Conservation (phyloP, 1,139 yeast species). For the Blastobotrys aristatus region DNA sequence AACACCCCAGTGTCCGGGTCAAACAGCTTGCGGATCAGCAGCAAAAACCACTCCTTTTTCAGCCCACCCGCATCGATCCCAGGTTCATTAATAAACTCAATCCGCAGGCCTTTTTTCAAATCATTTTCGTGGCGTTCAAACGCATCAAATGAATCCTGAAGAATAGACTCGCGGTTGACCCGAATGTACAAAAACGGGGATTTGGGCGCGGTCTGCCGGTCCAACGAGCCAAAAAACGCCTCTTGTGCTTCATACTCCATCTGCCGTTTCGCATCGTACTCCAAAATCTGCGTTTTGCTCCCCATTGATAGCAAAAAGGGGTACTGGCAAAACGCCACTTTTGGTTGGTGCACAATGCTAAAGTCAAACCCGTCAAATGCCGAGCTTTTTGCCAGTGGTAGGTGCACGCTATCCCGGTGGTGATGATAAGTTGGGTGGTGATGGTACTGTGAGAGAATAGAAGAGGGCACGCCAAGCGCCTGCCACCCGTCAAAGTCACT, state of each 20-base stretch:
- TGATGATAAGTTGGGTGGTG: slow-evolving; percentile 4
- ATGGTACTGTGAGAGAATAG: slow-evolving; percentile 11
- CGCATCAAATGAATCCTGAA: slow-evolving; percentile 69
- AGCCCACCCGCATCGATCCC: slow-evolving; percentile 96
- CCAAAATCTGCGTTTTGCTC: slow-evolving; percentile 71
- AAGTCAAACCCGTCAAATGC: slow-evolving; percentile 14
- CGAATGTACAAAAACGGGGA: slow-evolving; percentile 65
- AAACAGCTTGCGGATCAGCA: slow-evolving; percentile 65
- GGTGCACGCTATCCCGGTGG: neutral
- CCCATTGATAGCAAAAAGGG: slow-evolving; percentile 83
- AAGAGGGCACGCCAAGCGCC: slow-evolving; percentile 19
- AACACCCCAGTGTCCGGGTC: slow-evolving; percentile 47
- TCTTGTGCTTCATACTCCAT: slow-evolving; percentile 90
- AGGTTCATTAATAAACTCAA: slow-evolving; percentile 80
- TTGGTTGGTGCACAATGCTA: slow-evolving; percentile 11
- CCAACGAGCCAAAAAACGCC: slow-evolving; percentile 74
- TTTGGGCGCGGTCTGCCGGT: slow-evolving; percentile 47
- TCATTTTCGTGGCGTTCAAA: slow-evolving; percentile 56
- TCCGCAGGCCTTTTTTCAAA: slow-evolving; percentile 66
- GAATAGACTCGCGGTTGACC: slow-evolving; percentile 62
- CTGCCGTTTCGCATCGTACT: slow-evolving; percentile 72
- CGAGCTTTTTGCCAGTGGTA: neutral
- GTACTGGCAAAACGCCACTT: slow-evolving; percentile 58
- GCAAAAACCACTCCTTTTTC: slow-evolving; percentile 85
- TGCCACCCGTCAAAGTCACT: slow-evolving; percentile 88